Percentiles rank a stretch among this genome's conserved stretches.
phyloP scores from a whole-genome alignment of 345 rosid genomes.

The Raphanus sativus region DNA sequence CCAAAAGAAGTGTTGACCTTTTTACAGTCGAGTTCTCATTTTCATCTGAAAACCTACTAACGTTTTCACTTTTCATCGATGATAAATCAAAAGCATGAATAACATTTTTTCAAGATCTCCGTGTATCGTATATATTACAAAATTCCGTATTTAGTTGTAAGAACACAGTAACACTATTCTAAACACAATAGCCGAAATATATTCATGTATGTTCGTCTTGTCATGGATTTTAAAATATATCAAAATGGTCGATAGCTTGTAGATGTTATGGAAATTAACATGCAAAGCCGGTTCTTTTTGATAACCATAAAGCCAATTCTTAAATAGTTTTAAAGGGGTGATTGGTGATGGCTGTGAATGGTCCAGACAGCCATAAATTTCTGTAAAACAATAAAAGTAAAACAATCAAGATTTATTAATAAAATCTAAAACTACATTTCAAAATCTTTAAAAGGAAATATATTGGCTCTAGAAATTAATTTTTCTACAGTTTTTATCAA shows the following conservation, averaged over 20 bases:
- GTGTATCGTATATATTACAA: neutral
- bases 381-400: no score
- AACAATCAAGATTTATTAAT: no score
- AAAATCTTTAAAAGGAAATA: no score
- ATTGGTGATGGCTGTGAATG: no score
- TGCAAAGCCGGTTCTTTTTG: no score
- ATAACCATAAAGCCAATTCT: neutral
- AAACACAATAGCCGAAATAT: neutral
- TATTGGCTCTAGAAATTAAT: no score
- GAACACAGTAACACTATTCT: neutral
- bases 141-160: neutral
- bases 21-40: constrained; percentile 3
- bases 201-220: neutral
- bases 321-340: constrained; percentile 1
- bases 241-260: neutral
- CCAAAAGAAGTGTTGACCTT: constrained; percentile 20
- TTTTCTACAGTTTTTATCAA: no score
- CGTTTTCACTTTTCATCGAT: neutral
- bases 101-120: neutral
- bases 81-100: neutral
- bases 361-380: no score
- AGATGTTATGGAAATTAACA: neutral
- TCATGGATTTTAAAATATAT: neutral
- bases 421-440: no score
- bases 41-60: constrained; percentile 13